Evolutionary conservation across 768 basidiomycete genomes (phyloP).

Genomic region (Mycena sanguinolenta): DNA sequence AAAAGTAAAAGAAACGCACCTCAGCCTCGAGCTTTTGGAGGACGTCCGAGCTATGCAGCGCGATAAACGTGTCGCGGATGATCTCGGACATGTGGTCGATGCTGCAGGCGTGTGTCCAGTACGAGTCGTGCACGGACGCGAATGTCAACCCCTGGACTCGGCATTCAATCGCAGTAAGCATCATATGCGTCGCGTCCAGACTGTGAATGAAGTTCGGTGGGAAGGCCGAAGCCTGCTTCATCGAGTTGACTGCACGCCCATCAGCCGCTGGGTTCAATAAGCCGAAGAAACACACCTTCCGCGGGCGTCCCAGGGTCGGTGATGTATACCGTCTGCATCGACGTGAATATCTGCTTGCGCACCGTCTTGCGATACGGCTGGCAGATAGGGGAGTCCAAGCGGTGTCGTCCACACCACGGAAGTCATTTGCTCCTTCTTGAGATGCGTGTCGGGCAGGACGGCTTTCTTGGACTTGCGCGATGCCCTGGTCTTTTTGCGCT

Average conservation of each 20-base stretch:
- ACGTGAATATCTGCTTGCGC: slow-evolving; percentile 87
- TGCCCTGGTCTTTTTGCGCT: too few relatives aligned
- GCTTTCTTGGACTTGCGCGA: slow-evolving; percentile 11
- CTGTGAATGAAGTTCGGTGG: slow-evolving; percentile 99
- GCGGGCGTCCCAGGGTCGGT: slow-evolving; percentile 85
- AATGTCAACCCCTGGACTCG: slow-evolving; percentile 81
- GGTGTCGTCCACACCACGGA: slow-evolving; percentile 97
- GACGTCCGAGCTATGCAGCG: slow-evolving; percentile 90
- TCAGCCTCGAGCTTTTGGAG: slow-evolving; percentile 79
- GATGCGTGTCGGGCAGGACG: background rate
- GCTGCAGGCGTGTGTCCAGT: slow-evolving; percentile 94
- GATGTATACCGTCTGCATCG: slow-evolving; percentile 90
- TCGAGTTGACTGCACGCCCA: slow-evolving; percentile 75
- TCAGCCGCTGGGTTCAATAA: slow-evolving; percentile 5
- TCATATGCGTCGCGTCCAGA: slow-evolving; percentile 98
- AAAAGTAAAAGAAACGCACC: slow-evolving; percentile 58
- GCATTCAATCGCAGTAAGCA: slow-evolving; percentile 94
- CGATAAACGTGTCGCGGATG: slow-evolving; percentile 95
- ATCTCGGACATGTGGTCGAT: slow-evolving; percentile 91
- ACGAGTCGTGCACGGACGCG: slow-evolving; percentile 98
- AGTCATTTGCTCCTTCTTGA: slow-evolving; percentile 91
- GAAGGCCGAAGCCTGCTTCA: slow-evolving; percentile 96
- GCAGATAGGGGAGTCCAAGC: slow-evolving; percentile 93
- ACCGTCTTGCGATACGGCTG: slow-evolving; percentile 93
- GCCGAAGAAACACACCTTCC: slow-evolving; percentile 61